Conservation (phyloP, 345 rosid species). For the Acer yangbiense region DNA sequence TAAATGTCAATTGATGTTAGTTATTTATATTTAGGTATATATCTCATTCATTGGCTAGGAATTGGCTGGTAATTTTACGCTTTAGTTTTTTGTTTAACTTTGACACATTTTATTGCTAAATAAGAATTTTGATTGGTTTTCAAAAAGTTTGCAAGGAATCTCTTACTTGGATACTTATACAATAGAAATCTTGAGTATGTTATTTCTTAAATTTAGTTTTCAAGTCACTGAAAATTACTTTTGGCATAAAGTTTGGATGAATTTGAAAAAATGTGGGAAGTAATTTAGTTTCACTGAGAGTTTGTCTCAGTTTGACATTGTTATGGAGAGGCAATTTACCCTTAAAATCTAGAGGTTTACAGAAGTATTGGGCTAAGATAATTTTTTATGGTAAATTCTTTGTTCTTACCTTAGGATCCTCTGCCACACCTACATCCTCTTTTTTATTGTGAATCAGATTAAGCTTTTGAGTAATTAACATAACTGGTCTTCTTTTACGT, state of each 20-base stretch:
- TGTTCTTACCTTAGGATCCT: neutral
- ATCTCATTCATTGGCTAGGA: neutral
- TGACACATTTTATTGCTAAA: neutral
- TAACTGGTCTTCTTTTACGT: neutral
- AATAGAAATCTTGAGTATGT: neutral
- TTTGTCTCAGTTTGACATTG: neutral
- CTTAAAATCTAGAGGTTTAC: neutral
- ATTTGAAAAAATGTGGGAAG: neutral
- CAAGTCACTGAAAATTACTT: neutral
- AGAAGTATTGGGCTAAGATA: neutral
- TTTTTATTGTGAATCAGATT: neutral
- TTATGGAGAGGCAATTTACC: neutral
- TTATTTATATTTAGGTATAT: neutral
- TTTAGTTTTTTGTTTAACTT: neutral
- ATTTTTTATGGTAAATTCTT: neutral
- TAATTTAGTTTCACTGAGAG: neutral
- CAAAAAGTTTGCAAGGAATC: neutral
- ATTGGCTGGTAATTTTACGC: neutral
- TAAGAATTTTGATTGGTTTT: neutral
- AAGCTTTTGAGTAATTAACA: neutral
- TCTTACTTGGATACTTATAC: neutral
- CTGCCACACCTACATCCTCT: neutral
- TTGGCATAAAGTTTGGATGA: neutral
- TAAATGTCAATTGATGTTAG: conserved; percentile 2
- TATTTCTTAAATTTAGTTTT: neutral